Evolutionary conservation across 805 yeast species (phyloP).

Genomic region (Saccharomycopsis sp.): DNA sequence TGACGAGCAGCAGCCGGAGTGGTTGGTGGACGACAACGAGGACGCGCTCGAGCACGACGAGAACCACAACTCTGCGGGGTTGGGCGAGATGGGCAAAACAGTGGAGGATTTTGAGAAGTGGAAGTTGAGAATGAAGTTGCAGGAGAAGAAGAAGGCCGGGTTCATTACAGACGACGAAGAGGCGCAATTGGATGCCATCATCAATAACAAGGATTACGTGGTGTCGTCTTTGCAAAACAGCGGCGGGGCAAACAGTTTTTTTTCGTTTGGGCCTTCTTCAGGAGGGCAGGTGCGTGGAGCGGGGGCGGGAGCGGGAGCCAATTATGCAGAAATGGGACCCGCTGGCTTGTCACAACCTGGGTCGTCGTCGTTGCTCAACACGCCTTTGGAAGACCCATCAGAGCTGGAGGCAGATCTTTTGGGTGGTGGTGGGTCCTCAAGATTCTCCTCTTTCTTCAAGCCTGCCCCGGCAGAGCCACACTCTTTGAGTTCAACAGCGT

Average conservation of each 20-base stretch:
- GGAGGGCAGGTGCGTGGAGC: not conserved
- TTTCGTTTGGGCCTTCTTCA: slow-evolving; percentile 4
- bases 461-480: slow-evolving; percentile 12
- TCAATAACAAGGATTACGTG: slow-evolving; percentile 7
- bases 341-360: too few species aligned
- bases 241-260: slow-evolving; percentile 5
- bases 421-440: slow-evolving; percentile 23
- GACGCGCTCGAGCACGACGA: slow-evolving; percentile 33
- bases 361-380: slow-evolving; percentile 2
- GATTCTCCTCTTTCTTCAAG: slow-evolving; percentile 30
- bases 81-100: slow-evolving; percentile 40
- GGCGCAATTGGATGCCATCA: slow-evolving; percentile 13
- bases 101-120: slow-evolving; percentile 52
- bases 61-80: slow-evolving; percentile 23
- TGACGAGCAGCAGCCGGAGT: slow-evolving; percentile 29
- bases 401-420: not conserved
- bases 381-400: not conserved
- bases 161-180: slow-evolving; percentile 8
- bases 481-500: slow-evolving; percentile 2
- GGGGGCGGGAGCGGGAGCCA: too few species aligned
- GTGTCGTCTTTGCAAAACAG: slow-evolving; percentile 1
- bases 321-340: too few species aligned
- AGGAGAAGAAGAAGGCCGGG: slow-evolving; percentile 41
- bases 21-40: slow-evolving; percentile 24
- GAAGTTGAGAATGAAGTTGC: slow-evolving; percentile 45